phyloP scores from a whole-genome alignment of 805 yeast genomes.

The Metschnikowia arizonensis region DNA sequence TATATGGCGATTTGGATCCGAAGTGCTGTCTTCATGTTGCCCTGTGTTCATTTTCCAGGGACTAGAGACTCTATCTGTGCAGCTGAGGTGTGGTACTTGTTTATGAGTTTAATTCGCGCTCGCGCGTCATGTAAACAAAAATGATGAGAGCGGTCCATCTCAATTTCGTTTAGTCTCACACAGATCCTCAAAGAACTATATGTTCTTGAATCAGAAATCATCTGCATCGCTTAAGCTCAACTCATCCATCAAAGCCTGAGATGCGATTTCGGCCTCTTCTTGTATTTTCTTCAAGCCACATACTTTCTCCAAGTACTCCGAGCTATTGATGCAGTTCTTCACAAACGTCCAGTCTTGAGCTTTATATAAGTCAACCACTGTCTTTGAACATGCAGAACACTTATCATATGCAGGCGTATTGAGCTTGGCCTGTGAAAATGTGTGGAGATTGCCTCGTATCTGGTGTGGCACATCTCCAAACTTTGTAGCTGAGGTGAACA shows the following conservation, averaged over 20 bases:
- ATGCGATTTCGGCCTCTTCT: constrained; percentile 57
- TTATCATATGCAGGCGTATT: constrained; percentile 66
- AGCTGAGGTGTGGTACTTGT: constrained; percentile 3
- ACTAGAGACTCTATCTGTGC: constrained; percentile 4
- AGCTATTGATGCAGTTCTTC: constrained; percentile 59
- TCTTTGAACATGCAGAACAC: constrained; percentile 83
- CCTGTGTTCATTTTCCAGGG: background rate
- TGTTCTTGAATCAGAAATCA: constrained; percentile 2
- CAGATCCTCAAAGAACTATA: too few species aligned
- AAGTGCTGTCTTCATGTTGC: constrained; percentile 4
- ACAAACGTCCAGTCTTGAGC: constrained; percentile 79
- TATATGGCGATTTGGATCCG: background rate
- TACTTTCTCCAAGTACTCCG: constrained; percentile 64
- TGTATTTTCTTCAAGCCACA: constrained; percentile 80
- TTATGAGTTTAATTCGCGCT: constrained; percentile 3
- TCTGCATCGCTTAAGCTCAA: constrained; percentile 15
- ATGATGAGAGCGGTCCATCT: background rate
- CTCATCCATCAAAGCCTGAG: constrained; percentile 25
- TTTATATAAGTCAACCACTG: constrained; percentile 50
- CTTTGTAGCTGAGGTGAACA: constrained; percentile 29
- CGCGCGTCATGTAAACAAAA: constrained; percentile 7
- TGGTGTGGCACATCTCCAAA: constrained; percentile 86
- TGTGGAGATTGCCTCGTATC: constrained; percentile 76
- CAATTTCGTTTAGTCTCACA: background rate
- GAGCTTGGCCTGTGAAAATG: constrained; percentile 59